phyloP scores from a whole-genome alignment of 306 rosid species.

The Rosa rugosa region DNA sequence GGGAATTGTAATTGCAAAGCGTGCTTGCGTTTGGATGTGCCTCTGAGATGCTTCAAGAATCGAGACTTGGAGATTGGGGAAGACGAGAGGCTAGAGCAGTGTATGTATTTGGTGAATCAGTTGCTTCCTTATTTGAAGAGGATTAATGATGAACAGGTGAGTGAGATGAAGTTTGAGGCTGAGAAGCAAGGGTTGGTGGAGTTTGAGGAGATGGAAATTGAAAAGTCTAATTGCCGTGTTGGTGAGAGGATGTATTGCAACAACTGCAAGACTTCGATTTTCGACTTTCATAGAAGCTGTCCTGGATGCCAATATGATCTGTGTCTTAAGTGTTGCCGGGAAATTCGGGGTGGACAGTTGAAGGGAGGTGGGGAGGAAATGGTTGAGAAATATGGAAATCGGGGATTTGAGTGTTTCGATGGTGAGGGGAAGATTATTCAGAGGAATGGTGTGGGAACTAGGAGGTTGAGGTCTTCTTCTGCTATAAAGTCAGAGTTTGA shows the following conservation, averaged over 20 bases:
- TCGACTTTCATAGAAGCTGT: constrained; percentile 82
- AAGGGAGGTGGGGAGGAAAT: constrained; percentile 39
- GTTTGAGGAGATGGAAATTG: neutral
- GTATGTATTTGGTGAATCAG: constrained; percentile 44
- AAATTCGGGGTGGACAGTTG: constrained; percentile 39
- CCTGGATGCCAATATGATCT: constrained; percentile 64
- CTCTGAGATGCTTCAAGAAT: constrained; percentile 34
- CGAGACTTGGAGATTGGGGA: neutral
- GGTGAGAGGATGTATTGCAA: constrained; percentile 32
- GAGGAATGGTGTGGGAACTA: neutral
- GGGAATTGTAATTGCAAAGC: constrained; percentile 85
- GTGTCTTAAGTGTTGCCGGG: constrained; percentile 76
- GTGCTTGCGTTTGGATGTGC: constrained; percentile 54
- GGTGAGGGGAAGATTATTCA: neutral
- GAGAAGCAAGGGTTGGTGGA: constrained; percentile 49
- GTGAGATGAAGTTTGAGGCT: constrained; percentile 66
- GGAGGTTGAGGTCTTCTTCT: neutral
- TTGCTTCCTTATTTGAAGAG: constrained; percentile 65
- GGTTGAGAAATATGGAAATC: neutral
- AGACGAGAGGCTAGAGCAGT: constrained; percentile 26
- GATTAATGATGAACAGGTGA: constrained; percentile 60
- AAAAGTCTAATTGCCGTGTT: neutral
- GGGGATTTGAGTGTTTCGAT: no score
- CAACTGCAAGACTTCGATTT: constrained; percentile 83
- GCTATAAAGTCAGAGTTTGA: constrained; percentile 35